These are phyloP conservation scores for Chiua virens DNA, from an alignment of 768 basidiomycete species.

Conservation along the genomic window DNA sequence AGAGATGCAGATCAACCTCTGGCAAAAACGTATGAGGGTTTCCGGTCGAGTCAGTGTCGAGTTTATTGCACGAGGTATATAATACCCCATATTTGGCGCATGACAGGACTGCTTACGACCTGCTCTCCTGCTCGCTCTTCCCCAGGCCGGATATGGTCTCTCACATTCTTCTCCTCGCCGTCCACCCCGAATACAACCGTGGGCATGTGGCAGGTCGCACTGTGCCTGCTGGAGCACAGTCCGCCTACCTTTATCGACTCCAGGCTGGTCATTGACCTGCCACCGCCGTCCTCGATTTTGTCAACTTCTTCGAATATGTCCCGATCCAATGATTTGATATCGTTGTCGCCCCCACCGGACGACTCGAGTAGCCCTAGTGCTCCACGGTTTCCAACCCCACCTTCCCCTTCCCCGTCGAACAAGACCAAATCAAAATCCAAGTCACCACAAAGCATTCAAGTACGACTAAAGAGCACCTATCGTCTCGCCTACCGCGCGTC, in stretches of 20 bases:
- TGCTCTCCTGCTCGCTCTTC: neutral
- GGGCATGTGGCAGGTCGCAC: constrained; percentile 42
- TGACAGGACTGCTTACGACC: neutral
- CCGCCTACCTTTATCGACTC: constrained; percentile 60
- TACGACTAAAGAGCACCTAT: constrained; percentile 32
- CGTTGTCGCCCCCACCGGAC: constrained; percentile 1
- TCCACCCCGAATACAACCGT: neutral
- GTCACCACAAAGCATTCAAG: constrained; percentile 4
- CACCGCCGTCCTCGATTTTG: constrained; percentile 11
- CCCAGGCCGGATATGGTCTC: constrained; percentile 29
- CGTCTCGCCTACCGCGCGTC: constrained; percentile 28
- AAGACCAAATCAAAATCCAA: constrained; percentile 8
- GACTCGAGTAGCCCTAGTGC: neutral
- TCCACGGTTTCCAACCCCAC: neutral
- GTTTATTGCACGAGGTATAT: constrained; percentile 59
- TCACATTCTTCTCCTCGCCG: constrained; percentile 21
- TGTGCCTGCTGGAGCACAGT: constrained; percentile 54
- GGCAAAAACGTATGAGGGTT: constrained; percentile 73
- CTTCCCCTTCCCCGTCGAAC: neutral
- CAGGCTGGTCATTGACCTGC: constrained; percentile 44
- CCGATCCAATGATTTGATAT: constrained; percentile 6
- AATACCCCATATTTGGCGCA: neutral
- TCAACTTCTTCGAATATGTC: neutral
- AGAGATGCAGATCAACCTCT: constrained; percentile 44
- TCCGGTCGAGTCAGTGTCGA: constrained; percentile 54